Base-by-base conservation (phyloP, 208 protist species). In the Leptomonas pyrrhocoris region DNA sequence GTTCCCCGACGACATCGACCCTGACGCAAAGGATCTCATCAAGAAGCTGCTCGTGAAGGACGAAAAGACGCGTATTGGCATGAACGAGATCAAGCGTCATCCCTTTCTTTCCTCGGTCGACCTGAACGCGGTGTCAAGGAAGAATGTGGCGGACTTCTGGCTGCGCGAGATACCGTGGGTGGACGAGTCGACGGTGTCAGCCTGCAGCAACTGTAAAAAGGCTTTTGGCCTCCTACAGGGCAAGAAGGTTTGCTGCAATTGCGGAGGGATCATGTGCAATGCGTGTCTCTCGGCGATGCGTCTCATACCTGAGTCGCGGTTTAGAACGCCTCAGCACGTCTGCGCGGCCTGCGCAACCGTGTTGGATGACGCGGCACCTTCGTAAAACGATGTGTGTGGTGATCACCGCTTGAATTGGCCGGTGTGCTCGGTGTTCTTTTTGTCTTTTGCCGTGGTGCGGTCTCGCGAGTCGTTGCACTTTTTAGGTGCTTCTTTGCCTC, bases 181-280 rank as follows among this genome's bases (percentile, higher is more conserved):
- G 48, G 88, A 96, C 55, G 87, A 90, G 68, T 58, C 77, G n/a
- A 54, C 50, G 45, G 82, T 84, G 42, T 77, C 60, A 19, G 68
- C 42, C 30, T 98, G 96, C 63, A 83, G 77, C 48, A 59, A 70
- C 30, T 98, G 96, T 79, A 49, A 73, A 19, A 74, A 58, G 38
- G 31, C 40, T 0, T 97, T 97, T 73, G 73, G 69, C 34, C 45
- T 79, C 55, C 77, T 85, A 57, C 77, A 73, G 7, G 46, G 85
- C 18, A 88, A 89, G 59, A 82, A 90, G 67, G 90, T 96, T 66
- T 98, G 95, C 73, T 58, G 83, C 25, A 77, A 79, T 21, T 98
- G 96, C 70, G 96, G 96, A 11, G 73, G 89, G 50, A 84, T 96
- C 43, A 90, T 91, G 38, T 98, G 96, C 62, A 67, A 55, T 45